Percentiles rank a stretch among this genome's conserved stretches.
phyloP scores from a whole-genome alignment of 2,329 filamentous ascomycete genomes.

The Alternaria hordeiaustralica region DNA sequence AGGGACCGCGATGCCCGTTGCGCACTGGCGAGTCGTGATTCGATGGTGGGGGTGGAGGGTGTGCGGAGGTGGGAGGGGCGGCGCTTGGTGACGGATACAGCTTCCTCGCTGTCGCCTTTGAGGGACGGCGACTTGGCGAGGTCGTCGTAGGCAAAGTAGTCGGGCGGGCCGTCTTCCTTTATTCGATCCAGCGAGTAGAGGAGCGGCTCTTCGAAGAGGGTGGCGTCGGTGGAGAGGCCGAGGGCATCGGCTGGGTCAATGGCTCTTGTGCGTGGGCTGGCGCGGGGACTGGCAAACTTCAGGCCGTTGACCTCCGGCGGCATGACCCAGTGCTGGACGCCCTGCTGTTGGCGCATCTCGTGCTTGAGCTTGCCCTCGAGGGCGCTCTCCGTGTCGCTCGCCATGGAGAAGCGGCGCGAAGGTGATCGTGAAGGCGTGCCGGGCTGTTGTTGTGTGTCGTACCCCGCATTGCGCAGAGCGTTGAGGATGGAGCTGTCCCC shows the following conservation, averaged over 20 bases:
- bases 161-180: slow-evolving; percentile 15
- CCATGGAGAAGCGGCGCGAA: slow-evolving; percentile 19
- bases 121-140: slow-evolving; percentile 15
- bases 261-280: slow-evolving; percentile 12
- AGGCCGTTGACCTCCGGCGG: slow-evolving; percentile 16
- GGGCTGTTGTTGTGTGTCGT: slow-evolving; percentile 22
- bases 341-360: slow-evolving; percentile 12
- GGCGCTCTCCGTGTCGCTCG: slow-evolving; percentile 22
- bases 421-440: slow-evolving; percentile 21
- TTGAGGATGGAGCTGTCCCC: slow-evolving; percentile 30
- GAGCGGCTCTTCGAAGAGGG: slow-evolving; percentile 29
- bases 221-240: slow-evolving; percentile 21
- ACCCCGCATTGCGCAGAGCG: slow-evolving; percentile 26
- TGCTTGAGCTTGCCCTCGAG: slow-evolving; percentile 16
- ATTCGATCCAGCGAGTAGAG: slow-evolving; percentile 25
- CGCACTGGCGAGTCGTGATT: slow-evolving; percentile 16
- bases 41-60: slow-evolving; percentile 21
- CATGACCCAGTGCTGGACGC: slow-evolving; percentile 18
- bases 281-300: slow-evolving; percentile 22
- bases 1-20: slow-evolving; percentile 17
- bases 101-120: slow-evolving; percentile 16
- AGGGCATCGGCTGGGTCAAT: slow-evolving; percentile 20
- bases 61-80: slow-evolving; percentile 24
- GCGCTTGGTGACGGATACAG: slow-evolving; percentile 12
- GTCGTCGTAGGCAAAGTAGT: slow-evolving; percentile 19